Evolutionary conservation across 805 yeast genomes (phyloP).

Genomic region (Cyberlindnera mycetangii): DNA sequence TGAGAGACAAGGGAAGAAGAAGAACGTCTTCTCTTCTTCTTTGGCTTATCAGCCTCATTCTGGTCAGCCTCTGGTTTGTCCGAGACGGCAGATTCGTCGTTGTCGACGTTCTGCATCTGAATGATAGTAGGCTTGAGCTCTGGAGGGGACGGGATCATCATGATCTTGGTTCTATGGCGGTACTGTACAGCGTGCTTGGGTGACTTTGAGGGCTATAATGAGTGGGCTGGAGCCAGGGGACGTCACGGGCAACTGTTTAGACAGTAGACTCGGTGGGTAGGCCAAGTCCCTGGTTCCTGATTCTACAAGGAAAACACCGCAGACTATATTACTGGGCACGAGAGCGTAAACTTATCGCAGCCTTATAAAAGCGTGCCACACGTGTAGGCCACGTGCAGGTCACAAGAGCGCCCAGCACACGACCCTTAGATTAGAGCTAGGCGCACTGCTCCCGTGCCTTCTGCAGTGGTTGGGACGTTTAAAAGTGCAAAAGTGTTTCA

Average conservation of each 20-base stretch:
- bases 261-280: too few relatives aligned
- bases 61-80: slow-evolving; percentile 4
- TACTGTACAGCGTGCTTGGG: too few relatives aligned
- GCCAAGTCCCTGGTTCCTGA: too few relatives aligned
- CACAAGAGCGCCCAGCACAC: slow-evolving; percentile 10
- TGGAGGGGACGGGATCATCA: slow-evolving; percentile 43
- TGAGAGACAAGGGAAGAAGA: slow-evolving; percentile 26
- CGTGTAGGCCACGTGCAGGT: slow-evolving; percentile 21
- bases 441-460: not conserved
- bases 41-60: slow-evolving; percentile 11
- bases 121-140: slow-evolving; percentile 45
- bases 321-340: not conserved
- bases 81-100: slow-evolving; percentile 7
- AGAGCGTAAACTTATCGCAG: not conserved
- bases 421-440: slow-evolving; percentile 1
- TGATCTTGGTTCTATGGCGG: not conserved
- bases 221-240: too few relatives aligned
- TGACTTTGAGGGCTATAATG: too few relatives aligned
- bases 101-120: slow-evolving; percentile 34
- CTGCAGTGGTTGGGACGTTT: not conserved
- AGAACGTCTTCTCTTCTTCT: slow-evolving; percentile 27
- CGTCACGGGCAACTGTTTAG: too few relatives aligned
- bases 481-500: too few relatives aligned
- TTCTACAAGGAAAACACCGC: not conserved
- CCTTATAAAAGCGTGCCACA: slow-evolving; percentile 5